Percentiles rank a stretch among this genome's conserved stretches.
These are phyloP conservation scores for Trichophyton benhamiae DNA, from an alignment of 2,329 filamentous ascomycete species.

Conservation along the genomic window DNA sequence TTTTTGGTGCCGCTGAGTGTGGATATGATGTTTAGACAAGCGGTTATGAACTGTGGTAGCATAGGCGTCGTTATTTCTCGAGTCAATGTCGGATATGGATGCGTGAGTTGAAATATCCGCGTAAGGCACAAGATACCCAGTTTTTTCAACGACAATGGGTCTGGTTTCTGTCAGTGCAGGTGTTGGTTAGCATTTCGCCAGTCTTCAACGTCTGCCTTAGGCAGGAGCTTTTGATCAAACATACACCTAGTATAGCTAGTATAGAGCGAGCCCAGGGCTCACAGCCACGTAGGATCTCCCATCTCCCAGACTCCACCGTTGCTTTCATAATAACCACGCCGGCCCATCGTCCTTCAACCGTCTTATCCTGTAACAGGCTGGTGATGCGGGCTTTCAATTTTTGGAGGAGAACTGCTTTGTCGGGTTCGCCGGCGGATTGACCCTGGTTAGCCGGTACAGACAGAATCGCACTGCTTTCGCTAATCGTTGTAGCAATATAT, in stretches of 20 bases:
- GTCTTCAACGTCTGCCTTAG: neutral
- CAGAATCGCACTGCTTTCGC: slow-evolving; percentile 46
- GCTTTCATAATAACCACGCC: slow-evolving; percentile 70
- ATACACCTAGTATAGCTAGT: slow-evolving; percentile 58
- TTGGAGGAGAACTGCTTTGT: slow-evolving; percentile 57
- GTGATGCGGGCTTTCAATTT: slow-evolving; percentile 69
- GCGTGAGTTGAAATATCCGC: slow-evolving; percentile 71
- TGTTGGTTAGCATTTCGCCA: neutral
- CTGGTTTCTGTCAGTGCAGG: slow-evolving; percentile 51
- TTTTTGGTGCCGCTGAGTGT: slow-evolving; percentile 34
- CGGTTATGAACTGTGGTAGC: slow-evolving; percentile 59
- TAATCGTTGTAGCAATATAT: slow-evolving; percentile 48
- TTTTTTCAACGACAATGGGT: slow-evolving; percentile 62
- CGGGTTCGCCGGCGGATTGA: slow-evolving; percentile 50
- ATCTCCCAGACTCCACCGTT: slow-evolving; percentile 68
- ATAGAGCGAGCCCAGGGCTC: slow-evolving; percentile 68
- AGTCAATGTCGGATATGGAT: slow-evolving; percentile 68
- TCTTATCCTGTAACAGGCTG: slow-evolving; percentile 66
- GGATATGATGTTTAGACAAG: slow-evolving; percentile 54
- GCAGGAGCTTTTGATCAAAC: slow-evolving; percentile 8
- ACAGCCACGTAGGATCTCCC: slow-evolving; percentile 62
- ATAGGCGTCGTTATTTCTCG: slow-evolving; percentile 80
- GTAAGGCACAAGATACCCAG: slow-evolving; percentile 65
- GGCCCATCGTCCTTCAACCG: slow-evolving; percentile 60
- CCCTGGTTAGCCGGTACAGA: slow-evolving; percentile 48